These are phyloP conservation scores for Cairneyella variabilis DNA, from an alignment of 495 filamentous ascomycete species.

Conservation along the genomic window DNA sequence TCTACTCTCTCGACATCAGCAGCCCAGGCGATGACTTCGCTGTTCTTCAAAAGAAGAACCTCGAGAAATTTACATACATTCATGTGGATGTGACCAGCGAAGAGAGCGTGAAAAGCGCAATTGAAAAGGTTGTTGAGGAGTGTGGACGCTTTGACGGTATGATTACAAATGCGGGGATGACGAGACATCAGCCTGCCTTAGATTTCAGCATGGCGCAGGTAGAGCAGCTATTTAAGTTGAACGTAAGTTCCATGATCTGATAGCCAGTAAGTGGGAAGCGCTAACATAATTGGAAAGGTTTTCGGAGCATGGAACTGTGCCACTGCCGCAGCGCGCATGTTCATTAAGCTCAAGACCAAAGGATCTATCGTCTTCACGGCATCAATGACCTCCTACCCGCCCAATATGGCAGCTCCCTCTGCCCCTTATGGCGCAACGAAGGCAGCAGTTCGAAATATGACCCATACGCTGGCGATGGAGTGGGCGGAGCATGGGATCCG, in stretches of 20 bases:
- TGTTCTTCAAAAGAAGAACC: conserved; percentile 2
- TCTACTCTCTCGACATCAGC: conserved; percentile 17
- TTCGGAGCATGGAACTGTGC: conserved; percentile 16
- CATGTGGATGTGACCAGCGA: conserved; percentile 14
- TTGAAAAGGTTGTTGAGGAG: conserved; percentile 12
- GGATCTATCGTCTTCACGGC: conserved; percentile 20
- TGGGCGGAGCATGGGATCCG: conserved; percentile 74
- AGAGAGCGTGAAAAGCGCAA: conserved; percentile 6
- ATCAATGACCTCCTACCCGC: conserved; percentile 15
- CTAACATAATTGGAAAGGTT: neutral
- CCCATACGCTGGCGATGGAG: conserved; percentile 81
- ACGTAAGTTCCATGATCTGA: neutral
- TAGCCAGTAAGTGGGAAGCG: neutral
- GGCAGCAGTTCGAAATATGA: conserved; percentile 77
- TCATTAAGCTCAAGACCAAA: conserved; percentile 14
- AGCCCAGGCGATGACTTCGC: conserved; percentile 10
- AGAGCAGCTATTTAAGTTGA: conserved; percentile 8
- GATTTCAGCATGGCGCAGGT: conserved; percentile 13
- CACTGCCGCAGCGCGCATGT: conserved; percentile 4
- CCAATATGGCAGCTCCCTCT: conserved; percentile 2
- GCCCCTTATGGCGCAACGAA: conserved; percentile 75
- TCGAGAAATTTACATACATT: neutral
- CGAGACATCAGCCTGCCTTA: conserved; percentile 14
- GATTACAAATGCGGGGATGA: conserved; percentile 14
- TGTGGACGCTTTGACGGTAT: conserved; percentile 9